Percentiles rank a stretch among this genome's conserved stretches.
Conservation (phyloP, 768 basidiomycete species). For the Pleurotus platypus region DNA sequence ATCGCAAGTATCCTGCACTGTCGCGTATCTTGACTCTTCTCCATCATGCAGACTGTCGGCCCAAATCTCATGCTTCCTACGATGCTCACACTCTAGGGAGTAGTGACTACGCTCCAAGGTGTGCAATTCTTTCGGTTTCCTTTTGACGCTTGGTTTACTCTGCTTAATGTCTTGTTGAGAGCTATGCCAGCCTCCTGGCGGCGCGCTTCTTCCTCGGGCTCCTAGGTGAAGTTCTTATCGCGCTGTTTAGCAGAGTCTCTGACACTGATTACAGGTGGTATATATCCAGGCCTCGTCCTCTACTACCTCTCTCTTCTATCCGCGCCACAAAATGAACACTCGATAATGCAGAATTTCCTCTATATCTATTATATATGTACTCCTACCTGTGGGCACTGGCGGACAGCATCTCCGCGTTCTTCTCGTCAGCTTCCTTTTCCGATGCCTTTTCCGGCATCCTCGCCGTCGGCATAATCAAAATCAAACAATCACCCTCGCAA, state of each 20-base stretch:
- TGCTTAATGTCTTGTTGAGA: constrained; percentile 40
- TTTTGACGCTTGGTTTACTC: background rate
- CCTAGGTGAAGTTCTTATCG: constrained; percentile 26
- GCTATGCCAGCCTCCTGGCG: constrained; percentile 39
- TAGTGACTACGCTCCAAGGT: constrained; percentile 62
- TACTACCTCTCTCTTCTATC: constrained; percentile 57
- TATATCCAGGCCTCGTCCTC: constrained; percentile 56
- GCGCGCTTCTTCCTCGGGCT: constrained; percentile 52
- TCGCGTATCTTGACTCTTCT: no score
- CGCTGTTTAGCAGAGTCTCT: background rate
- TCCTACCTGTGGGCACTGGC: constrained; percentile 31
- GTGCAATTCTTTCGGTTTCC: background rate
- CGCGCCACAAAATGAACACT: constrained; percentile 44
- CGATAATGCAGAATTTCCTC: constrained; percentile 13
- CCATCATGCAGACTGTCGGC: constrained; percentile 37
- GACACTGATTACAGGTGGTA: constrained; percentile 23
- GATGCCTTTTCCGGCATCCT: constrained; percentile 70
- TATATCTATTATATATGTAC: constrained; percentile 29
- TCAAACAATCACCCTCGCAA: constrained; percentile 37
- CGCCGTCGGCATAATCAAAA: constrained; percentile 59
- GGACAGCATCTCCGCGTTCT: constrained; percentile 43
- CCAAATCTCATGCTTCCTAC: constrained; percentile 55
- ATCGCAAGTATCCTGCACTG: background rate
- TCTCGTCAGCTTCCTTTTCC: constrained; percentile 52
- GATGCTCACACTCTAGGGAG: constrained; percentile 66